These are phyloP conservation scores for Botrytis medusae DNA, from an alignment of 2,329 filamentous ascomycete genomes.

Conservation along the genomic window DNA sequence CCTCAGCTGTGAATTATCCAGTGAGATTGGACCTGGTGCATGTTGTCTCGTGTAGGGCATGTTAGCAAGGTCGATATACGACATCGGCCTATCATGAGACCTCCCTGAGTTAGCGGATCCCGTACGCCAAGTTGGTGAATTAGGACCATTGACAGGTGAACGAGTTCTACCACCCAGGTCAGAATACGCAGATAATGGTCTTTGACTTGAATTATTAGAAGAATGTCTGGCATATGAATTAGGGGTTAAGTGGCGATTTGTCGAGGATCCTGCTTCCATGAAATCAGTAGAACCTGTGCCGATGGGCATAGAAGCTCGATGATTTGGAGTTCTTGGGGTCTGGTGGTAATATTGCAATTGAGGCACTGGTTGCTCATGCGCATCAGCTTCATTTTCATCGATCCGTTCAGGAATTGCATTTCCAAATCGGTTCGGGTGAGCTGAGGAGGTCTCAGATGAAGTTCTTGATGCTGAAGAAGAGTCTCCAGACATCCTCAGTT, in stretches of 20 bases:
- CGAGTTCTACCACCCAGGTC: conserved; percentile 66
- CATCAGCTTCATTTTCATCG: conserved; percentile 32
- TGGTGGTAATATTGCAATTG: conserved; percentile 61
- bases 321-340: conserved; percentile 46
- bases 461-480: conserved; percentile 13
- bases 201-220: conserved; percentile 55
- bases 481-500: conserved; percentile 23
- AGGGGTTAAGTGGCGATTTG: conserved; percentile 64
- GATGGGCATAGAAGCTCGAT: conserved; percentile 25
- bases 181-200: conserved; percentile 77
- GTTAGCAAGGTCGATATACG: conserved; percentile 56
- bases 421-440: conserved; percentile 9
- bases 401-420: conserved; percentile 26
- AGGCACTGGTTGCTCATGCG: conserved; percentile 44
- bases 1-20: conserved; percentile 81
- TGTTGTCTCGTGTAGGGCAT: conserved; percentile 41
- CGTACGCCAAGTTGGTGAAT: conserved; percentile 38
- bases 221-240: conserved; percentile 49
- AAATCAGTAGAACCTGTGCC: conserved; percentile 30
- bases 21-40: conserved; percentile 41
- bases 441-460: conserved; percentile 29
- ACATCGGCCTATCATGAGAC: conserved; percentile 38
- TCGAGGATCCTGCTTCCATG: conserved; percentile 50
- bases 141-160: conserved; percentile 47
- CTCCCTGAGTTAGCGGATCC: conserved; percentile 37